Evolutionary conservation across 257 asterid genomes (phyloP).

Genomic region (Capsicum pubescens): DNA sequence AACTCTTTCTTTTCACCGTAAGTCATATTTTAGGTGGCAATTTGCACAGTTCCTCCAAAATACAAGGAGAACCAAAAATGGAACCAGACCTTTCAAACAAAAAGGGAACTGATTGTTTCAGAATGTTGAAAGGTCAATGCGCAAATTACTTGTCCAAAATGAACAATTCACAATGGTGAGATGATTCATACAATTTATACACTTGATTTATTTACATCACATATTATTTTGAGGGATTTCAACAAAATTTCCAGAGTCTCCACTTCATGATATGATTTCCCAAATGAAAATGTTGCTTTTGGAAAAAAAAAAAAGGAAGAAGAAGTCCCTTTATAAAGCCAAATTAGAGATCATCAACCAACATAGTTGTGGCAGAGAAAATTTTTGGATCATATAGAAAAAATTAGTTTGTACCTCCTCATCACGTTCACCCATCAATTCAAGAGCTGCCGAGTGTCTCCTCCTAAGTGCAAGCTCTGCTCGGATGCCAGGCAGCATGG

Average conservation of each 20-base stretch:
- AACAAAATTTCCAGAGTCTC: not conserved
- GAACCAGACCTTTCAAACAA: not conserved
- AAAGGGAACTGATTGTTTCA: not conserved
- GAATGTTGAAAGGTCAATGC: constrained; percentile 16
- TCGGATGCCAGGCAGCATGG: constrained; percentile 81
- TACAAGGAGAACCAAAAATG: no score
- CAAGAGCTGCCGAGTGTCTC: constrained; percentile 95
- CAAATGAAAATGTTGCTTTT: not conserved
- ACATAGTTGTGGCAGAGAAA: not conserved
- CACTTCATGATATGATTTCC: constrained; percentile 15
- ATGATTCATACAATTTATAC: not conserved
- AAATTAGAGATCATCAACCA: not conserved
- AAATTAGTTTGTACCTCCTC: constrained; percentile 71
- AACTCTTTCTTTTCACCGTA: no score
- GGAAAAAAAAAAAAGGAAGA: not conserved
- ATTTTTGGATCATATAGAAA: not conserved
- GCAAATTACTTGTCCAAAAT: not conserved
- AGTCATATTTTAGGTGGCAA: no score
- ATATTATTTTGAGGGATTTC: not conserved
- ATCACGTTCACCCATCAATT: constrained; percentile 99
- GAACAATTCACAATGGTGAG: not conserved
- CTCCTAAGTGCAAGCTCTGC: constrained; percentile 94
- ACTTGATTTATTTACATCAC: not conserved
- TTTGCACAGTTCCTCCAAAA: no score
- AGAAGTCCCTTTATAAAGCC: not conserved